These are phyloP conservation scores for Penicillium rolfsii DNA, from an alignment of 2,329 filamentous ascomycete species.

Conservation along the genomic window DNA sequence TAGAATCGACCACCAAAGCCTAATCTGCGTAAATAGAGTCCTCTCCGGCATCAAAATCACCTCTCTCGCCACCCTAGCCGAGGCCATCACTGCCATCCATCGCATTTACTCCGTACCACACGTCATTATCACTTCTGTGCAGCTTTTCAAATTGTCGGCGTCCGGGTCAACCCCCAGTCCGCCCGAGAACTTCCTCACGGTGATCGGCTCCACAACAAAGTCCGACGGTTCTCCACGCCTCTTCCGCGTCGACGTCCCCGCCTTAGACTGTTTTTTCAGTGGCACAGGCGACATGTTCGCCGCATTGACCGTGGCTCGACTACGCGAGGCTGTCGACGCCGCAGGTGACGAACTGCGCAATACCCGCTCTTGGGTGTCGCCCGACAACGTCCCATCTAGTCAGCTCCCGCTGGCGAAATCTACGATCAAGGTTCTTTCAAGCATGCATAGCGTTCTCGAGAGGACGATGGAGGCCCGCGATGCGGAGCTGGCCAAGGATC, in stretches of 20 bases:
- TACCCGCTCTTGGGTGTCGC: constrained; percentile 72
- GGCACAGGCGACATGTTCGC: constrained; percentile 99
- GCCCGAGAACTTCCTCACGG: constrained; percentile 59
- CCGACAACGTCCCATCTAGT: constrained; percentile 67
- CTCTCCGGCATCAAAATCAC: constrained; percentile 83
- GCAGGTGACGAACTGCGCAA: constrained; percentile 53
- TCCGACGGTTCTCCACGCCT: constrained; percentile 71
- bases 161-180: constrained; percentile 38
- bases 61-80: constrained; percentile 70
- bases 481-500: constrained; percentile 58
- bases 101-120: constrained; percentile 76
- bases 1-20: background rate
- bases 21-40: constrained; percentile 56
- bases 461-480: constrained; percentile 69
- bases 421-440: constrained; percentile 82
- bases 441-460: constrained; percentile 84
- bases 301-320: constrained; percentile 81
- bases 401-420: constrained; percentile 83
- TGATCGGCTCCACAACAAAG: constrained; percentile 74
- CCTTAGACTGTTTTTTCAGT: constrained; percentile 90
- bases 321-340: constrained; percentile 75
- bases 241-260: constrained; percentile 84
- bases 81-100: constrained; percentile 79
- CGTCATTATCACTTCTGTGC: constrained; percentile 88
- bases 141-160: constrained; percentile 60